Percentiles rank a stretch among this genome's conserved stretches.
phyloP scores from a whole-genome alignment of 768 basidiomycete species.

The Piloderma croceum region DNA sequence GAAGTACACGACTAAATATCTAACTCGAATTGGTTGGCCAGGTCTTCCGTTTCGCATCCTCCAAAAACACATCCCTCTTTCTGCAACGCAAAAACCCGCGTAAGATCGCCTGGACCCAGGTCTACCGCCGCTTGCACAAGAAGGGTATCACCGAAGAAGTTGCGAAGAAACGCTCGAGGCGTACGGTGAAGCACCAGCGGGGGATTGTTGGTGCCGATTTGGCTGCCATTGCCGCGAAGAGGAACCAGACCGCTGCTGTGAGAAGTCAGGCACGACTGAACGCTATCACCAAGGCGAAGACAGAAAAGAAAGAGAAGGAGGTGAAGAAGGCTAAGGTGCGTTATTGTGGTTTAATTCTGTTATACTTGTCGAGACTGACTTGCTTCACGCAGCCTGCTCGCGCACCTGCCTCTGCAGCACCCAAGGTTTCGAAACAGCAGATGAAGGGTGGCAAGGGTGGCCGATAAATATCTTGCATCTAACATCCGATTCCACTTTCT shows the following conservation, averaged over 20 bases:
- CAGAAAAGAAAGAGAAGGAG: conserved; percentile 96
- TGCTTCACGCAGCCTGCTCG: conserved; percentile 44
- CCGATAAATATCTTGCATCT: conserved; percentile 39
- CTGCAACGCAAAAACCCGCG: conserved; percentile 99
- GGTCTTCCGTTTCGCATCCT: conserved; percentile 93
- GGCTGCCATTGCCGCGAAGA: conserved; percentile 81
- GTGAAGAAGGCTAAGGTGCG: conserved; percentile 79
- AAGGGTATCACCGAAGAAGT: conserved; percentile 99
- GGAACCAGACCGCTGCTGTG: conserved; percentile 86
- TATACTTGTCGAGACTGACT: conserved; percentile 6
- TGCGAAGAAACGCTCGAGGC: conserved; percentile 96
- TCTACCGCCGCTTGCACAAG: conserved; percentile 98
- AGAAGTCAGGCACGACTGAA: conserved; percentile 75
- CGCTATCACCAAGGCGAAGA: conserved; percentile 91
- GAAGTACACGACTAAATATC: too few relatives aligned
- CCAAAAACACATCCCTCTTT: conserved; percentile 96
- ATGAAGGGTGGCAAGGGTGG: conserved; percentile 88
- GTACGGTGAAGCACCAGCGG: conserved; percentile 96
- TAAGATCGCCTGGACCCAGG: conserved; percentile 96
- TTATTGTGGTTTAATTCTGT: conserved; percentile 5
- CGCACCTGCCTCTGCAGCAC: conserved; percentile 49
- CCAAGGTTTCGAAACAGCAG: conserved; percentile 92
- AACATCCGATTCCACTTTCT: conserved; percentile 5
- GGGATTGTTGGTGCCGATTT: conserved; percentile 98
- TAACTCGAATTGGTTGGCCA: conserved; percentile 31